These are phyloP conservation scores for Carex cristatella DNA, from an alignment of 176 grass and related monocot genomes.

Conservation along the genomic window DNA sequence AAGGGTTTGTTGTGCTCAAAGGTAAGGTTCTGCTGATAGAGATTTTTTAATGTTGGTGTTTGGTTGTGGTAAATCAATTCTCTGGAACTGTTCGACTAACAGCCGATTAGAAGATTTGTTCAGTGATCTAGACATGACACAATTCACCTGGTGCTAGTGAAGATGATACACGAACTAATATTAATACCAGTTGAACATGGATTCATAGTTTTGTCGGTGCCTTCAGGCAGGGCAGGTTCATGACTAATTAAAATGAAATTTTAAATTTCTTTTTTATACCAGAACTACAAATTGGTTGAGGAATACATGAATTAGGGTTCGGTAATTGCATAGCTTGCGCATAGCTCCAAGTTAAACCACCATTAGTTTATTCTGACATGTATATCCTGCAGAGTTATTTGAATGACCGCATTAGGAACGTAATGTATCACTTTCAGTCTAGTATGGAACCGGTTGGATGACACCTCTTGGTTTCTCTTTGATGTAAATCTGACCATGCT, in stretches of 20 bases:
- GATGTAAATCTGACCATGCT: constrained; percentile 29
- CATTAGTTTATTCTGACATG: constrained; percentile 34
- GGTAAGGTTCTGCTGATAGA: neutral
- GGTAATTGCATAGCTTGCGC: constrained; percentile 8
- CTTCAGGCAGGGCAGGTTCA: neutral
- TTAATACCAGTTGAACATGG: neutral
- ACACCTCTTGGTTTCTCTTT: constrained; percentile 29
- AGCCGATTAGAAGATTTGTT: neutral
- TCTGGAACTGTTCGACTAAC: neutral
- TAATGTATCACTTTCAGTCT: constrained; percentile 3
- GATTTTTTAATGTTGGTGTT: neutral
- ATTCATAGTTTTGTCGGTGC: neutral
- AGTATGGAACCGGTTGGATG: constrained; percentile 33
- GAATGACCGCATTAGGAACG: constrained; percentile 19
- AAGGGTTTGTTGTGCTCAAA: neutral
- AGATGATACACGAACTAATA: neutral
- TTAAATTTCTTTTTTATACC: neutral
- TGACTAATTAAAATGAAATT: neutral
- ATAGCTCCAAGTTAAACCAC: constrained; percentile 27
- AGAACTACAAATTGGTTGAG: neutral
- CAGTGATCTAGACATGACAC: neutral
- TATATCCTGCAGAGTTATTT: constrained; percentile 14
- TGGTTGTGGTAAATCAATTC: neutral
- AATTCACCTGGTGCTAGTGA: neutral
- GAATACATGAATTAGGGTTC: constrained; percentile 32